Base-by-base conservation (phyloP, 225 moss, liverwort and hornwort species). In the Pleurozium schreberi region DNA sequence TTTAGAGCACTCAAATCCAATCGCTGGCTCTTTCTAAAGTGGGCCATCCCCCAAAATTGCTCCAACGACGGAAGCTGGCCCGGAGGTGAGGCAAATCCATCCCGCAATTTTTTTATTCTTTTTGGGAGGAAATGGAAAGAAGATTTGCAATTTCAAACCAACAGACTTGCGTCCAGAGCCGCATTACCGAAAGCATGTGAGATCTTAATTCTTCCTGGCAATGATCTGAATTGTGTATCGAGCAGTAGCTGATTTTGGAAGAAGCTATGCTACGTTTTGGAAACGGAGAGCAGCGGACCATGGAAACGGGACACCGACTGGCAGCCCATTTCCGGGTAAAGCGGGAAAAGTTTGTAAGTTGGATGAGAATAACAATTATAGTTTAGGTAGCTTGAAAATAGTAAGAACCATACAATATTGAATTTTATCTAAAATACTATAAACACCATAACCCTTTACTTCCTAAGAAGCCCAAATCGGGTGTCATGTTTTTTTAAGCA, bases 391-490 rank as follows among this genome's bases (percentile, higher is more conserved):
- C 18, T 38, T 58, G 40, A 28, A 79, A 40, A 40, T 28, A 58
- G 18, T 40, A 1, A 0, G 1, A 80, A n/a, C 11, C 2, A 4
- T 57, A 79, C 0, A 17, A n/a, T 26, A 57, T 18, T 38, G 25
- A 8, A 77, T 7, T 53, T 36, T 36, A 53, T 36, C 9, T 36
- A 36, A 23, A 75, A 53, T 23, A 22, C 1, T 36, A 9, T 23
- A 8, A 77, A 22, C 36, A 76, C n/a, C n/a, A n/a, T n/a, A n/a
- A n/a, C n/a, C n/a, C n/a, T n/a, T n/a, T n/a, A n/a, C n/a, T n/a
- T n/a, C n/a, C n/a, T n/a, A n/a, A n/a, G n/a, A n/a, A n/a, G n/a
- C n/a, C n/a, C n/a, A n/a, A n/a, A n/a, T n/a, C n/a, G n/a, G n/a
- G n/a, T n/a, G n/a, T n/a, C n/a, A n/a, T n/a, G n/a, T n/a, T n/a